Percentiles rank a stretch among this genome's conserved stretches.
phyloP scores from a whole-genome alignment of 2,329 filamentous ascomycete genomes.

The Chaetomiaceae sp. region DNA sequence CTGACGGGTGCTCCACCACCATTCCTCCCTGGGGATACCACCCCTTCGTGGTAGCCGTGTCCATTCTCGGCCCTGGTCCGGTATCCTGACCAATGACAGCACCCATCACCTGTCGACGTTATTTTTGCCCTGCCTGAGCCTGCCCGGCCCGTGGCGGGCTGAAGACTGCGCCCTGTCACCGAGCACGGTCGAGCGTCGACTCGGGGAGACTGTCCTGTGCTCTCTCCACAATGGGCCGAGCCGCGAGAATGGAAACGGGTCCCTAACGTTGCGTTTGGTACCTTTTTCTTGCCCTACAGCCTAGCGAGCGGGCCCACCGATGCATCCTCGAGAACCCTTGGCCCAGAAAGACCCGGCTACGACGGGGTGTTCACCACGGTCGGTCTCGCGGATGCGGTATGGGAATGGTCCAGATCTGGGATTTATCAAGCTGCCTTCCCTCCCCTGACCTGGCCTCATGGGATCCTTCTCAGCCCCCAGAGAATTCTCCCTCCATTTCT shows the following conservation, averaged over 20 bases:
- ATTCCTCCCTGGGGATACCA: constrained; percentile 4
- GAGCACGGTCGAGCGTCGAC: not conserved
- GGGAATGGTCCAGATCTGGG: not conserved
- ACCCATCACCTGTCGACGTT: constrained; percentile 1
- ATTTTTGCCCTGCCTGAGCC: constrained; percentile 20
- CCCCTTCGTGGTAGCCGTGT: constrained; percentile 8
- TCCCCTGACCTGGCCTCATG: not conserved
- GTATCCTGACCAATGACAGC: constrained; percentile 21
- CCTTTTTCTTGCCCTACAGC: not conserved
- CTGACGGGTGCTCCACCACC: constrained; percentile 12
- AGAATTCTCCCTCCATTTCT: too few species aligned
- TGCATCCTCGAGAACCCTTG: not conserved
- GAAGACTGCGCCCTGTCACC: constrained; percentile 18
- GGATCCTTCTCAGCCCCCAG: not conserved
- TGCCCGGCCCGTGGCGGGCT: constrained; percentile 11
- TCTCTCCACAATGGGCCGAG: not conserved
- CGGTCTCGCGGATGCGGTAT: not conserved
- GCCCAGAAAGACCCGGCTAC: constrained; percentile 9
- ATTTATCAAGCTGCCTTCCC: constrained; percentile 10
- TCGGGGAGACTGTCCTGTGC: not conserved
- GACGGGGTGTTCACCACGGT: not conserved
- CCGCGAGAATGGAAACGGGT: not conserved
- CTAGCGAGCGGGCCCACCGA: not conserved
- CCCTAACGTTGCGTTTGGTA: not conserved
- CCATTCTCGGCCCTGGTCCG: constrained; percentile 1